phyloP scores from a whole-genome alignment of 1,284 basidiomycete genomes.

The Cutaneotrichosporon cyanovorans region DNA sequence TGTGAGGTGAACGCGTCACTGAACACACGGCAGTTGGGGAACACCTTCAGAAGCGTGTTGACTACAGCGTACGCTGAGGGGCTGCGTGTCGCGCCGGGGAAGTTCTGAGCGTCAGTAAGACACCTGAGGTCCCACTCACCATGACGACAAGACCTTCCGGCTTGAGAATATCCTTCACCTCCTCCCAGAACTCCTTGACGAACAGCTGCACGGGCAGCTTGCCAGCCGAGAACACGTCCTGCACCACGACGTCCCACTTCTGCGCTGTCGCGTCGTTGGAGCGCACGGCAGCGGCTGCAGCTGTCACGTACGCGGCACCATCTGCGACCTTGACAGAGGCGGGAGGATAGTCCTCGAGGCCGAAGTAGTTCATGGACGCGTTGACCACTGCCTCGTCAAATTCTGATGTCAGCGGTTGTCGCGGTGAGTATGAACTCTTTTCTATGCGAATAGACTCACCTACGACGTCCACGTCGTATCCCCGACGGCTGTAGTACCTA shows the following conservation, averaged over 20 bases:
- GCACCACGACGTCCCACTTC: constrained; percentile 68
- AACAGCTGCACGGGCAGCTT: constrained; percentile 73
- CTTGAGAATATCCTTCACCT: constrained; percentile 58
- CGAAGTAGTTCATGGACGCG: constrained; percentile 71
- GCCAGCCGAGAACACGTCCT: constrained; percentile 88
- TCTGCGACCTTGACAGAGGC: constrained; percentile 62
- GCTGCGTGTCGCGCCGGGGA: constrained; percentile 61
- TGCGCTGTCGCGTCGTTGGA: background rate
- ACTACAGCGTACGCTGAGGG: constrained; percentile 60
- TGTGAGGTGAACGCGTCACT: constrained; percentile 53
- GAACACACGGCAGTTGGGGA: constrained; percentile 70
- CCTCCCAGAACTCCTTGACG: constrained; percentile 70
- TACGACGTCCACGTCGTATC: constrained; percentile 48
- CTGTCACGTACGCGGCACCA: constrained; percentile 58
- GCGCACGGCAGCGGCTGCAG: constrained; percentile 32
- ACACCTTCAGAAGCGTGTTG: constrained; percentile 59
- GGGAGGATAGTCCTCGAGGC: constrained; percentile 55
- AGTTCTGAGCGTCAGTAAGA: constrained; percentile 51
- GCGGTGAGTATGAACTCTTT: constrained; percentile 32
- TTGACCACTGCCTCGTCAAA: constrained; percentile 79
- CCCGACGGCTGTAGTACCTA: constrained; percentile 60
- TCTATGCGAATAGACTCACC: constrained; percentile 14
- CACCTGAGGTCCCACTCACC: constrained; percentile 50
- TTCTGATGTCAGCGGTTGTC: constrained; percentile 52
- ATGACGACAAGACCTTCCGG: constrained; percentile 68